Evolutionary conservation across 2,329 filamentous ascomycete species (phyloP).

Genomic region (Clarireedia sp.): DNA sequence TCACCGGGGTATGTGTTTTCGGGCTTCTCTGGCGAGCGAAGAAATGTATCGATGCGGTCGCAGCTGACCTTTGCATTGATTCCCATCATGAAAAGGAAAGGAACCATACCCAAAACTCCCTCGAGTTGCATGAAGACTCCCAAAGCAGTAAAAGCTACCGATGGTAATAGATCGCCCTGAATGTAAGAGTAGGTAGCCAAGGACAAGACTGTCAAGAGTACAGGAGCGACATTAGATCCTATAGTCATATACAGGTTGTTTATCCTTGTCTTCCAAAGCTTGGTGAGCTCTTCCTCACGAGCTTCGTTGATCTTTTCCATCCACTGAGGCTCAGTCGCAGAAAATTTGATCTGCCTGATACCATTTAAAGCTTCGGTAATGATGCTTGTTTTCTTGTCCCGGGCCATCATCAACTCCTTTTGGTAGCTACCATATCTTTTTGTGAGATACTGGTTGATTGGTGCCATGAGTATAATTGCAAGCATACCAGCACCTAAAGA

Average conservation of each 20-base stretch:
- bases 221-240: conserved; percentile 61
- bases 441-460: conserved; percentile 57
- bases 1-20: conserved; percentile 47
- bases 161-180: conserved; percentile 55
- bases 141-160: conserved; percentile 71
- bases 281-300: conserved; percentile 58
- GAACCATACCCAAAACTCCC: conserved; percentile 58
- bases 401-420: conserved; percentile 61
- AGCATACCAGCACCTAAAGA: conserved; percentile 56
- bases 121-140: conserved; percentile 66
- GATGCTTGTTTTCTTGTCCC: conserved; percentile 65
- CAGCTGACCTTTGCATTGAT: conserved; percentile 67
- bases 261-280: conserved; percentile 44
- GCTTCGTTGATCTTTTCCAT: conserved; percentile 56
- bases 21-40: conserved; percentile 55
- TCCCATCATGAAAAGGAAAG: conserved; percentile 59
- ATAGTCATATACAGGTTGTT: conserved; percentile 18
- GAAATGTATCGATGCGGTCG: conserved; percentile 60
- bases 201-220: conserved; percentile 62
- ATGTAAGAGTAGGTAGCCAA: conserved; percentile 59
- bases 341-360: conserved; percentile 77
- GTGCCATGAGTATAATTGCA: conserved; percentile 53
- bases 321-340: conserved; percentile 66
- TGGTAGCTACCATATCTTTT: conserved; percentile 56
- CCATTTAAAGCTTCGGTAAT: conserved; percentile 68